phyloP scores from a whole-genome alignment of 805 yeast genomes.

The Candida silvicultrix region DNA sequence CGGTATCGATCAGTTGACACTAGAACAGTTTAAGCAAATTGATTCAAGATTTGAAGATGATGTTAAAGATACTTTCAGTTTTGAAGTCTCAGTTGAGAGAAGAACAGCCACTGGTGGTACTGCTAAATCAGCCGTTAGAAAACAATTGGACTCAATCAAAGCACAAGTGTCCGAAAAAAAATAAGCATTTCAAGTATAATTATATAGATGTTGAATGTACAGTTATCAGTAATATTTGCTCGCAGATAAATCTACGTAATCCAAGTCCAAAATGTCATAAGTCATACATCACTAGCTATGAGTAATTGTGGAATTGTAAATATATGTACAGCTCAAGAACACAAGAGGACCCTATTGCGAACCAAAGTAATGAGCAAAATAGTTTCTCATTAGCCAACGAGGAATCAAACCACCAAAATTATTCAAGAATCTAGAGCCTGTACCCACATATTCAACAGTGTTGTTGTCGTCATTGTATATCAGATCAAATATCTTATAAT shows the following conservation, averaged over 20 bases:
- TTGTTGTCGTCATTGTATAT: slow-evolving; percentile 13
- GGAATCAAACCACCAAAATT: slow-evolving; percentile 17
- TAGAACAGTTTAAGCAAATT: slow-evolving; percentile 73
- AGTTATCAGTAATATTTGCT: no score
- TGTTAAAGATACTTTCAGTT: slow-evolving; percentile 80
- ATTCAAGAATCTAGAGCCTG: slow-evolving; percentile 17
- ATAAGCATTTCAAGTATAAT: no score
- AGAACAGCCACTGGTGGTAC: slow-evolving; percentile 97
- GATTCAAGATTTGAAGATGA: slow-evolving; percentile 78
- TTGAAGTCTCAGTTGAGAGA: slow-evolving; percentile 92
- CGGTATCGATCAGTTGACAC: slow-evolving; percentile 80
- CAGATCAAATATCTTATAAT: slow-evolving; percentile 20
- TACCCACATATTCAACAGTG: slow-evolving; percentile 15
- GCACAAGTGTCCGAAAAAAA: slow-evolving; percentile 18
- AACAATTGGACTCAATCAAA: slow-evolving; percentile 48
- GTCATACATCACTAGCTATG: no score
- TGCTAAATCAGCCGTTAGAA: slow-evolving; percentile 80
- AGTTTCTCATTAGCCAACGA: slow-evolving; percentile 12
- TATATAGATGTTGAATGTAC: no score
- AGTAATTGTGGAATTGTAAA: no score
- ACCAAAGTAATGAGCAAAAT: slow-evolving; percentile 9
- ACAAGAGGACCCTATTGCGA: no score
- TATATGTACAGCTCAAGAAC: no score
- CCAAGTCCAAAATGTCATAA: no score
- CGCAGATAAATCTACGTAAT: no score